Base-by-base conservation (phyloP, 768 basidiomycete species). In the Serendipita vermifera region DNA sequence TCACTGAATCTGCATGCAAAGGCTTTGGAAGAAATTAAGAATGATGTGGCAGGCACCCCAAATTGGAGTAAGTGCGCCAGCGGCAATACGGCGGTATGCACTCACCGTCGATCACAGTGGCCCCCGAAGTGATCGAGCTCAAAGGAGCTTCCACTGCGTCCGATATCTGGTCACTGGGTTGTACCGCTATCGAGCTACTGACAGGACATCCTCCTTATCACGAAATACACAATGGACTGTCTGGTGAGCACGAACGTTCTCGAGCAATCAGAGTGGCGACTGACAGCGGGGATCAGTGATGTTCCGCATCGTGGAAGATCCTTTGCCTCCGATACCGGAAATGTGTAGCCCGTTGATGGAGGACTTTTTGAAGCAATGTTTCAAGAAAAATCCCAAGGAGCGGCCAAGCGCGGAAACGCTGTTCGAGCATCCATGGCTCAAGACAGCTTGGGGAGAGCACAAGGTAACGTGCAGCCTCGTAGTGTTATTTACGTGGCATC, bases 281-380 rank as follows among this genome's bases (percentile, higher is more conserved):
- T n/a, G n/a, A n/a, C n/a, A n/a, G n/a, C n/a, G n/a, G n/a, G n/a
- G n/a, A n/a, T 36, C 48, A 86, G 94, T 97, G 54, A 93, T 99
- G 87, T 99, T 91, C 73, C 85, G 85, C 26, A 97, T 99, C 65
- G 94, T 99, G 26, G 93, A 96, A 64, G 92, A 96, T 63, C 79
- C 79, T 5, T 82, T 79, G 73, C 93, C 94, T 27, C 89, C 89
- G 2, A 68, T 96, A 38, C 94, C 94, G 0, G 80, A 83, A 14
- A 79, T 74, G 9, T 83, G 82, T 61, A 91, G 92, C 3, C 75
- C 76, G n/a, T 74, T 80, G 20, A 74, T 97, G 14, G 69, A 74
- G 56, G 81, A 89, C 65, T 98, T 98, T 68, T 70, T 99, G 17
- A 74, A 67, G n/a, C 75, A 77, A 61, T 99, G 94, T 67, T 96